Evolutionary conservation across 1,284 basidiomycete genomes (phyloP), one percentile per base, ranked within the genome.

Genomic region (Omphalotus olearius): DNA sequence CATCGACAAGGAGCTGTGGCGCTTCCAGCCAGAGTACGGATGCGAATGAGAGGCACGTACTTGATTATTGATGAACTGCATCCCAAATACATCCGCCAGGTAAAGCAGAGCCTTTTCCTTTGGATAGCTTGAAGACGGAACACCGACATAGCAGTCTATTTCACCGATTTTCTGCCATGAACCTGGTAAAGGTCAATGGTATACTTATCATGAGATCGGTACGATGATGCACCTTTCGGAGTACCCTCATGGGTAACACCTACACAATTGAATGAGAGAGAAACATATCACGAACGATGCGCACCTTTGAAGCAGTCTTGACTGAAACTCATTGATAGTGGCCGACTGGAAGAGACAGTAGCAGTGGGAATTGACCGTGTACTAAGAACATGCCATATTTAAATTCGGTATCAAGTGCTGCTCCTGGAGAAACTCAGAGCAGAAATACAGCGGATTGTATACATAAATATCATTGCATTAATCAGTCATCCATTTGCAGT

Each of bases 231-330:
- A 49, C 52, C 52, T 41, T 39, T 54, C 6, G 50, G 50, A 18
- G 70, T 73, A 30, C 81, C 81, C 59, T 82, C 79, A 57, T 83
- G 80, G 50, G 69, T 74, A 39, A 79, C 78, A 53, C 80, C 81
- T 80, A 11, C 36, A 38, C 17, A 18, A 14, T 25, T 41, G 4
- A 39, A 42, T 35, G 36, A 46, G 23, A 7, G n/a, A 11, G 1
- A 41, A 25, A 7, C 9, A 35, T 42, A 10, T 4, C 13, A 18
- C 9, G 11, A 13, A 7, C 10, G n/a, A 9, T 25, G 40, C 45
- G 1, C 10, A 75, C 76, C 73, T 56, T 64, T 68, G 56, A 79
- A 57, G 56, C 79, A 81, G 56, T 79, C 65, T 53, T 74, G 69
- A 66, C 79, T 80, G 57, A 80, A 68, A 62, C 76, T 79, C 76